Evolutionary conservation across 305 asterid species (phyloP).

Genomic region (Ajuga reptans): DNA sequence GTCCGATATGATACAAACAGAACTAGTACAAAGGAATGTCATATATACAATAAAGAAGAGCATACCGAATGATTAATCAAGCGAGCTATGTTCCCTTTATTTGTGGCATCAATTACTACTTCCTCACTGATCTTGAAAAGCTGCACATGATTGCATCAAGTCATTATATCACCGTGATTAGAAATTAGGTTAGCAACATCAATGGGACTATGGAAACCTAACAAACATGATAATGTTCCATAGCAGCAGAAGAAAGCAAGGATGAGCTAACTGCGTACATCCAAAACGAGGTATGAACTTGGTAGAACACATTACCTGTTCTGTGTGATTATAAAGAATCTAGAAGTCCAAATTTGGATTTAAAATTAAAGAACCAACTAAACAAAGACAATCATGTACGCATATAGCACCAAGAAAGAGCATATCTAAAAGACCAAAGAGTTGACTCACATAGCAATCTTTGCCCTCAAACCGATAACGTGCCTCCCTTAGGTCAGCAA

Average conservation of each 20-base stretch:
- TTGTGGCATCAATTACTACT: slow-evolving; percentile 84
- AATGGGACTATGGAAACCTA: background rate
- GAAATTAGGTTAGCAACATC: background rate
- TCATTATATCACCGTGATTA: background rate
- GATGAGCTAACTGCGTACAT: background rate
- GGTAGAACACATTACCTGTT: background rate
- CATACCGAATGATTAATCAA: slow-evolving; percentile 93
- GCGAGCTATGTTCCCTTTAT: slow-evolving; percentile 88
- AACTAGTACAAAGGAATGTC: background rate
- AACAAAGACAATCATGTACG: background rate
- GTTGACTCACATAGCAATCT: slow-evolving; percentile 88
- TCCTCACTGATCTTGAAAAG: slow-evolving; percentile 93
- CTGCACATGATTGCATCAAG: slow-evolving; percentile 41
- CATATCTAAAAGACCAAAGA: slow-evolving; percentile 10
- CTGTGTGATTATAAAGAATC: background rate
- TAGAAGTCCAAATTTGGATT: background rate
- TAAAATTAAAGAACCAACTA: background rate
- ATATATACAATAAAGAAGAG: slow-evolving; percentile 14
- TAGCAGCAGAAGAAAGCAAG: background rate
- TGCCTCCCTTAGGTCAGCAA: slow-evolving; percentile 86
- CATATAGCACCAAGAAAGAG: background rate
- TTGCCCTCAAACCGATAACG: slow-evolving; percentile 64
- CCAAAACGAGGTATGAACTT: background rate
- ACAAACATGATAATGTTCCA: background rate
- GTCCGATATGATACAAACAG: background rate